These are phyloP conservation scores for Oropetium thomaeum DNA, from an alignment of 176 grass and related monocot species.

Conservation along the genomic window DNA sequence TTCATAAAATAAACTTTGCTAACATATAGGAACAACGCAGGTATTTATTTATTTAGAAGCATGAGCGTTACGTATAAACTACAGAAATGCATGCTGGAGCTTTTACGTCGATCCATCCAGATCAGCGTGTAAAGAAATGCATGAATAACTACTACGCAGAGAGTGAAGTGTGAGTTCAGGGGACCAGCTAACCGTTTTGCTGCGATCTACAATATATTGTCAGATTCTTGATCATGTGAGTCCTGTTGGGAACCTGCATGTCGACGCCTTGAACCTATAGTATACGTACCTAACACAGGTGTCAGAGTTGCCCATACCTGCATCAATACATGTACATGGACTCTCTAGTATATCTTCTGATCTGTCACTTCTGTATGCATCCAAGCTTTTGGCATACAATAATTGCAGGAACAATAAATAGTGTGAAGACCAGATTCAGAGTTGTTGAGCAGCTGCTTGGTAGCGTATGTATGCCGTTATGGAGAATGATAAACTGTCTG, in stretches of 20 bases:
- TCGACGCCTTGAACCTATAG: neutral
- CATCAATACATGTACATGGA: neutral
- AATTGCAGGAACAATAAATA: neutral
- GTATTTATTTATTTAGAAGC: too few species aligned
- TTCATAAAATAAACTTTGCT: neutral
- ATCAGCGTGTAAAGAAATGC: neutral
- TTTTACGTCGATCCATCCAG: neutral
- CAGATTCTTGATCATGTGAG: neutral
- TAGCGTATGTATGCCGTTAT: neutral
- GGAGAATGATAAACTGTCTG: neutral
- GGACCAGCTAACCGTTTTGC: neutral
- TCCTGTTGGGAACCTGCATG: neutral
- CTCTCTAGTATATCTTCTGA: neutral
- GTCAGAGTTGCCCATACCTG: conserved; percentile 1
- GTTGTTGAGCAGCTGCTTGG: neutral
- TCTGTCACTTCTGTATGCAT: neutral
- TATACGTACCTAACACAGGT: too few species aligned
- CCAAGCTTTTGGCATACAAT: neutral
- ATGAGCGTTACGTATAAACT: too few species aligned
- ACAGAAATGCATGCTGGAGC: neutral
- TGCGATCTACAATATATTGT: neutral
- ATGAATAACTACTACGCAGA: neutral
- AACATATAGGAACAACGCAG: neutral
- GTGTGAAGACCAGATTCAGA: conserved; percentile 15
- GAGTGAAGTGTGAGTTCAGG: neutral